These are phyloP conservation scores for Rhizoclosmatium sp. DNA, from an alignment of 192 early-diverging fungal genomes.

Conservation along the genomic window DNA sequence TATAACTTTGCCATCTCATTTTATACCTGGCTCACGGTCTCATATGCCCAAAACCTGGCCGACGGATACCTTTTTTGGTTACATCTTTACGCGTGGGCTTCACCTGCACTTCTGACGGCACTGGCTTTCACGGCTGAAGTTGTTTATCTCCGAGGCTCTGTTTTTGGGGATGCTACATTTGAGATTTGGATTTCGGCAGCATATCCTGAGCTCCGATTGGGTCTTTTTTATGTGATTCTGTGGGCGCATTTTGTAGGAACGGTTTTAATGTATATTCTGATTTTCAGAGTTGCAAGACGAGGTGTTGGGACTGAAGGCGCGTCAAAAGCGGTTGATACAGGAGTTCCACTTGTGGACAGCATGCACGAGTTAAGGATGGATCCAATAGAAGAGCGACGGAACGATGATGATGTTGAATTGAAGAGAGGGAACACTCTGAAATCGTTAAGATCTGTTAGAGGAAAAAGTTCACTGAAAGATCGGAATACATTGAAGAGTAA, in stretches of 20 bases:
- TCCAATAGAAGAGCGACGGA: no score
- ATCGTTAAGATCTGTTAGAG: no score
- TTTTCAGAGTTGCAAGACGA: no score
- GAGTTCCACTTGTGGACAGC: background rate
- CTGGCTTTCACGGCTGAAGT: background rate
- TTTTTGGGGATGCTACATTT: conserved; percentile 22
- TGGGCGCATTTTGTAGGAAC: background rate
- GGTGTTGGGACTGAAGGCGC: no score
- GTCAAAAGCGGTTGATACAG: no score
- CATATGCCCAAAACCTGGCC: background rate
- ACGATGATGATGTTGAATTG: no score
- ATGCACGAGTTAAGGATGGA: no score
- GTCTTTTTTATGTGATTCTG: conserved; percentile 12
- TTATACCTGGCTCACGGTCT: background rate
- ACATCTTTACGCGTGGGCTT: conserved; percentile 4
- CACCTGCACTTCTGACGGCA: background rate
- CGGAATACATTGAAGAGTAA: no score
- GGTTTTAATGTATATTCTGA: background rate
- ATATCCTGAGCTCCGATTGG: conserved; percentile 4
- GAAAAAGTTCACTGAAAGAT: no score
- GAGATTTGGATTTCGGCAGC: conserved; percentile 16
- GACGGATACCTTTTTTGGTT: background rate
- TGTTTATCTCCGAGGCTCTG: background rate
- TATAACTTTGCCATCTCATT: background rate
- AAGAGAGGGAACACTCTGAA: background rate